Evolutionary conservation across 192 early-diverging fungal species (phyloP).

Genomic region (Coemansia sp.): DNA sequence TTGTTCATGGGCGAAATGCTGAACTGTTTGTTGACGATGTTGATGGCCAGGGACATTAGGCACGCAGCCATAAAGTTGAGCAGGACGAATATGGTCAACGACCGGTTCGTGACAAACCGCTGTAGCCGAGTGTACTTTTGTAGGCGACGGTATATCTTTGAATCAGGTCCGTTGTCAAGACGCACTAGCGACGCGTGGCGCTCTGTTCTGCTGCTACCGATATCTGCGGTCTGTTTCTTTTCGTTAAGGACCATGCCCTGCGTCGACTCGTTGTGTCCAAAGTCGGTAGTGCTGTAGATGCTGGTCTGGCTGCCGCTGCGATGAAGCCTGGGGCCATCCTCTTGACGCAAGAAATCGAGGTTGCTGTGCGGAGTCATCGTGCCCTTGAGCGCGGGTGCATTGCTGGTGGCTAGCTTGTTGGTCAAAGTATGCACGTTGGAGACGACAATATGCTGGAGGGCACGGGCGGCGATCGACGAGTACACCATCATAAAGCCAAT

Average conservation of each 20-base stretch:
- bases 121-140: constrained; percentile 44
- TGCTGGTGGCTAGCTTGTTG: constrained; percentile 35
- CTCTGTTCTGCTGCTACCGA: constrained; percentile 14
- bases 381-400: constrained; percentile 33
- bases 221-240: constrained; percentile 24
- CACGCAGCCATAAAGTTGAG: constrained; percentile 17
- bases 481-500: constrained; percentile 35
- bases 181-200: constrained; percentile 11
- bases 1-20: constrained; percentile 27
- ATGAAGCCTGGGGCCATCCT: background rate
- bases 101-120: constrained; percentile 29
- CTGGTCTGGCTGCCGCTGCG: constrained; percentile 41
- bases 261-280: constrained; percentile 23
- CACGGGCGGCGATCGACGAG: constrained; percentile 31
- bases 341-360: constrained; percentile 15
- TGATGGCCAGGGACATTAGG: constrained; percentile 37
- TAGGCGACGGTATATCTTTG: constrained; percentile 32
- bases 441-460: constrained; percentile 39
- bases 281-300: constrained; percentile 40
- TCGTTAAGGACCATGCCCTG: constrained; percentile 17
- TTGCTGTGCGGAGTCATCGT: constrained; percentile 25
- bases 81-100: constrained; percentile 25
- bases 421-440: constrained; percentile 46
- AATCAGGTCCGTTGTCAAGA: constrained; percentile 18
- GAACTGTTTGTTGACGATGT: constrained; percentile 49